Evolutionary conservation across 352 stramenopile species (phyloP).

Genomic region (Saprolegnia diclina): DNA sequence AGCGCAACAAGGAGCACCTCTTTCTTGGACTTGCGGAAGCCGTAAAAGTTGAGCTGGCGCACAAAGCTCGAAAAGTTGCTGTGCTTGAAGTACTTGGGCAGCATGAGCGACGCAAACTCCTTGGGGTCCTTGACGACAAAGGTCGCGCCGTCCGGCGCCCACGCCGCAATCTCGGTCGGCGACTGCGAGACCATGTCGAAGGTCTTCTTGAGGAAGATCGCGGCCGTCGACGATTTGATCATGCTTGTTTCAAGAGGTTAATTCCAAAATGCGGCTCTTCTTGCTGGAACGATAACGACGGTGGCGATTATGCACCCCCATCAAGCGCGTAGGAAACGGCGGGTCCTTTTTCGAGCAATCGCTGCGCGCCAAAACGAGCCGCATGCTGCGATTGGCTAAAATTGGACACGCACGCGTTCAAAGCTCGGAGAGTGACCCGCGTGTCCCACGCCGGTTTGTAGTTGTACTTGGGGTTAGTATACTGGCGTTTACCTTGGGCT

Average conservation of each 20-base stretch:
- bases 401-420: slow-evolving; percentile 1
- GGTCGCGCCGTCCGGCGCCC: slow-evolving; percentile 26
- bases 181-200: slow-evolving; percentile 30
- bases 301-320: background rate
- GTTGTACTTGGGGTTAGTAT: slow-evolving; percentile 8
- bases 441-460: slow-evolving; percentile 3
- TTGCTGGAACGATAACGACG: background rate
- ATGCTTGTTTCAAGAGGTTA: background rate
- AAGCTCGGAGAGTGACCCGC: slow-evolving; percentile 13
- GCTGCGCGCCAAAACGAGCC: background rate
- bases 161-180: slow-evolving; percentile 27
- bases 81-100: slow-evolving; percentile 31
- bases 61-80: slow-evolving; percentile 30
- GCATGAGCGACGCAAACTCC: slow-evolving; percentile 26
- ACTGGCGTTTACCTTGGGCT: background rate
- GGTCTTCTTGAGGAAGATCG: slow-evolving; percentile 27
- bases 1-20: background rate
- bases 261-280: slow-evolving; percentile 2
- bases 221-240: slow-evolving; percentile 3
- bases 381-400: background rate
- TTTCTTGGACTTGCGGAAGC: slow-evolving; percentile 27
- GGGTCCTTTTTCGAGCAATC: background rate
- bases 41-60: slow-evolving; percentile 30
- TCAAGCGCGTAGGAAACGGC: background rate
- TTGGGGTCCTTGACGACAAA: slow-evolving; percentile 33